Evolutionary conservation across 331 rosid species (phyloP).

Genomic region (Saraca asoca): DNA sequence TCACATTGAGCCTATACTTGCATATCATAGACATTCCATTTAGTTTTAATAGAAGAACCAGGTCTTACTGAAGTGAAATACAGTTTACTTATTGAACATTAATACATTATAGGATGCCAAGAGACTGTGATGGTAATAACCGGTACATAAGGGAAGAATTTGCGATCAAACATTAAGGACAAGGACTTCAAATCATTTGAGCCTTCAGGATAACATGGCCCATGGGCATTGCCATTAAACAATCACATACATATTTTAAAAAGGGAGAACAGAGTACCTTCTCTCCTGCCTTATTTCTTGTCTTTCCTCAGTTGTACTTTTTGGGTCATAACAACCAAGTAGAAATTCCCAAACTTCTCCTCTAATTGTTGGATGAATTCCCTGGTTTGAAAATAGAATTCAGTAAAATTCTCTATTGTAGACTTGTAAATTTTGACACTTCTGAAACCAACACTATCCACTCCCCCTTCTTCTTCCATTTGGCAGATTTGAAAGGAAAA

Average conservation of each 20-base stretch:
- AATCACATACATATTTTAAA: neutral
- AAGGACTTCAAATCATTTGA: neutral
- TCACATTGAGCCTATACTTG: constrained; percentile 4
- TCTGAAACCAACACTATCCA: constrained; percentile 6
- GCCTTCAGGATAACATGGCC: neutral
- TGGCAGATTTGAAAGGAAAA: neutral
- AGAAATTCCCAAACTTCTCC: constrained; percentile 99
- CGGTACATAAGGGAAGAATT: neutral
- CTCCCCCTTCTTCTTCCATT: neutral
- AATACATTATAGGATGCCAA: constrained; percentile 22
- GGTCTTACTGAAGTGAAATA: constrained; percentile 8
- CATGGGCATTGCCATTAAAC: neutral
- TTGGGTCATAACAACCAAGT: constrained; percentile 89
- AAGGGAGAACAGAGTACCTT: constrained; percentile 53
- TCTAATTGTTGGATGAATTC: constrained; percentile 92
- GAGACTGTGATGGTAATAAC: constrained; percentile 23
- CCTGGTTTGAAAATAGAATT: constrained; percentile 53
- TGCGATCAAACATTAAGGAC: neutral
- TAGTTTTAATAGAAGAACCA: constrained; percentile 17
- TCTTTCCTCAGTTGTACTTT: constrained; percentile 90
- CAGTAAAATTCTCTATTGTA: neutral
- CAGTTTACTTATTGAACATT: constrained; percentile 10
- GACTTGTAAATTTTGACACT: neutral
- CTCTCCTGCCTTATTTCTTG: constrained; percentile 69
- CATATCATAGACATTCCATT: constrained; percentile 25